Evolutionary conservation across 169 alveolate species (phyloP), one percentile per base, ranked within the genome.

Genomic region (Amoebophrya sp.): DNA sequence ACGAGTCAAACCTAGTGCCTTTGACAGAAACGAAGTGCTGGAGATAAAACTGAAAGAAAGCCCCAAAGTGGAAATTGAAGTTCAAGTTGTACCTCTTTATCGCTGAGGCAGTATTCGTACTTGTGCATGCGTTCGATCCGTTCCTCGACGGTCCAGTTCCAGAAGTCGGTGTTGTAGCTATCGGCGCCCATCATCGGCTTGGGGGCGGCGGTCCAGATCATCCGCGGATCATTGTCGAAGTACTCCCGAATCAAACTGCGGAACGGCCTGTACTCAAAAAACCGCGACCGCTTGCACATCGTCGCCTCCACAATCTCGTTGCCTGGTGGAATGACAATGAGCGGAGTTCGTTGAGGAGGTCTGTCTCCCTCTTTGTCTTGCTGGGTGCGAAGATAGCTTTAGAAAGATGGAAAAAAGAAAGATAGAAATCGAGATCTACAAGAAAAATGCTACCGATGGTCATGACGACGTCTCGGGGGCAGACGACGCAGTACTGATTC

Each of bases 401-500:
- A n/a, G 78, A 7, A 10, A 58, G 78, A 4, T 16, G 7, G 78
- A n/a, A 42, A 58, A 29, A 58, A 13, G 78, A n/a, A 58, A 7
- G 78, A 58, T 58, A 13, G 23, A 10, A 58, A 58, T 13, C 34
- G 23, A 58, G 7, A 58, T 1, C 78, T 13, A 58, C 26, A 2
- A 1, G 34, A 16, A 23, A 2, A 58, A n/a, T n/a, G 0, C 7
- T 58, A 58, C 78, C 78, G n/a, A 88, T 41, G 23, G 90, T 88
- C 39, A 45, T 41, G 39, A 88, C 50, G 70, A 88, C 90, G 90
- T 88, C 90, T 0, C 90, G 69, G 16, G 90, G 90, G 43, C 90
- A 88, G 4, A 88, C 90, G 40, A 58, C 90, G n/a, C 90, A 88
- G 90, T 88, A 88, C 70, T 88, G 90, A 41, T 88, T 88, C 34